A percentile compares a stretch with the other conserved stretches of the same genome.
These are phyloP conservation scores for Nymphaea colorata DNA, from an alignment of 164 flowering plant species.

Conservation along the genomic window DNA sequence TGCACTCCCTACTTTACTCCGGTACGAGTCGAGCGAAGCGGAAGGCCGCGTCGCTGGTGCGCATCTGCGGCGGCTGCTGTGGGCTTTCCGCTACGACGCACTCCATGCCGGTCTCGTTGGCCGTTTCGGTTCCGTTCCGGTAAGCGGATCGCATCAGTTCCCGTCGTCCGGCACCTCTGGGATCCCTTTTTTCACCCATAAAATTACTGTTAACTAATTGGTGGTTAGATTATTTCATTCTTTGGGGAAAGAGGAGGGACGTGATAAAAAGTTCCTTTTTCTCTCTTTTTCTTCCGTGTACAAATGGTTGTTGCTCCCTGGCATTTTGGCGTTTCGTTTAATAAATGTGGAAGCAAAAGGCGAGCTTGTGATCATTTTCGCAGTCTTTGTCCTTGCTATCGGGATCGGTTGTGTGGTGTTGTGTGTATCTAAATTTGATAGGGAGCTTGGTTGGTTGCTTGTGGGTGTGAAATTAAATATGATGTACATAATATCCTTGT, in stretches of 20 bases:
- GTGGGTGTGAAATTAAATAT: no score
- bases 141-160: not conserved
- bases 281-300: not conserved
- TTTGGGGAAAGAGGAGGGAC: not conserved
- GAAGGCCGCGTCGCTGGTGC: constrained; percentile 90
- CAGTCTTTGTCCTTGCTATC: not conserved
- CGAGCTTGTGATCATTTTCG: not conserved
- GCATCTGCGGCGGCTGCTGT: constrained; percentile 29
- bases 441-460: not conserved
- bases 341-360: not conserved
- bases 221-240: not conserved
- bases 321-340: not conserved
- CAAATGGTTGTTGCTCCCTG: not conserved
- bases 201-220: not conserved
- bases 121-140: not conserved
- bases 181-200: not conserved
- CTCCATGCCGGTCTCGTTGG: not conserved
- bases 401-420: not conserved
- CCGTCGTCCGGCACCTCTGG: not conserved
- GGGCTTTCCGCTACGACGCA: not conserved
- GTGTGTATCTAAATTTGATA: not conserved
- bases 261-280: not conserved
- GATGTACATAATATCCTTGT: no score
- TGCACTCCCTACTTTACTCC: constrained; percentile 53
- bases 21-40: constrained; percentile 90